A percentile compares a stretch with the other conserved stretches of the same genome.
These are phyloP conservation scores for Solanum appendiculatum DNA, from an alignment of 257 asterid species.

Conservation along the genomic window DNA sequence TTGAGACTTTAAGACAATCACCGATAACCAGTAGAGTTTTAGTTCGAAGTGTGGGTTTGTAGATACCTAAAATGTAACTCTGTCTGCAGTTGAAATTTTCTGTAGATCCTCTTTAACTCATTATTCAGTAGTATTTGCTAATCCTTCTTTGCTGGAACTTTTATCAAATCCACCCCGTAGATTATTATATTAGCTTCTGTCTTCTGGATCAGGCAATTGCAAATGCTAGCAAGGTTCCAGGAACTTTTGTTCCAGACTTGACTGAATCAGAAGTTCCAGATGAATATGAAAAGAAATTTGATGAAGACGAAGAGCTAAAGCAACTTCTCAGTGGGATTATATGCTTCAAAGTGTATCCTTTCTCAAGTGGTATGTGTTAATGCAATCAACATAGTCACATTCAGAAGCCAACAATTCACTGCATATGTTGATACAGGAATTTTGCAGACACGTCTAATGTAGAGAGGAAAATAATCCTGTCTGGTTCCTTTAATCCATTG, in stretches of 20 bases:
- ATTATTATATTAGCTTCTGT: not conserved
- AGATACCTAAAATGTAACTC: not conserved
- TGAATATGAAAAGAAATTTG: conserved; percentile 44
- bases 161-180: not conserved
- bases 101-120: not conserved
- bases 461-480: conserved; percentile 69
- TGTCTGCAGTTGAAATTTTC: not conserved
- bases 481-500: conserved; percentile 94
- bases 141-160: not conserved
- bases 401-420: not conserved
- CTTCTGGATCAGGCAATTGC: conserved; percentile 60
- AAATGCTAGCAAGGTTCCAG: conserved; percentile 69
- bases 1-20: not conserved
- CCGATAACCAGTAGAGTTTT: not conserved
- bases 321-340: conserved; percentile 75
- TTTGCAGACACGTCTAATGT: conserved; percentile 51
- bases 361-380: conserved; percentile 56
- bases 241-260: conserved; percentile 40
- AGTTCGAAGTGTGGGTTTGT: not conserved
- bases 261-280: conserved; percentile 69
- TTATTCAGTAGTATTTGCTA: not conserved
- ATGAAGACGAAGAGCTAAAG: conserved; percentile 73
- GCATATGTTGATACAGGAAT: not conserved
- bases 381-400: not conserved
- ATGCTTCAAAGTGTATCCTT: conserved; percentile 90